Conservation (phyloP, 257 asterid species). For the Gentiana dahurica region DNA sequence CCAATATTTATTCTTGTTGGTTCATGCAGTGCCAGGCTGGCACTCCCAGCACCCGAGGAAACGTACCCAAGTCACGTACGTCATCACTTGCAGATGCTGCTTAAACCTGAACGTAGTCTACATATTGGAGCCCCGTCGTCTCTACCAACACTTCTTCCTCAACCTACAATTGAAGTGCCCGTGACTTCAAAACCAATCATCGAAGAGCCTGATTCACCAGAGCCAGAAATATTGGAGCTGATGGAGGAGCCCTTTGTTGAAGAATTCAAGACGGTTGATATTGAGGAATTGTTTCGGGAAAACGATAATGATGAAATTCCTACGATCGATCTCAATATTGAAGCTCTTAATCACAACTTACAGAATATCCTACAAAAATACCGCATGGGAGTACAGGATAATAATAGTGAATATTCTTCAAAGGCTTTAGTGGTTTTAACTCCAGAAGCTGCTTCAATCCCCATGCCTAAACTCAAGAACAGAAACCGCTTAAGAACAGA, state of each 20-base stretch:
- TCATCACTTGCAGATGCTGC: conserved; percentile 46
- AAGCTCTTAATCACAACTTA: conserved; percentile 69
- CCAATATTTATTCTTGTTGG: too few species aligned
- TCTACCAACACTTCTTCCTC: conserved; percentile 31
- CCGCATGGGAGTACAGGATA: background rate
- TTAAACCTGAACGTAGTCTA: conserved; percentile 35
- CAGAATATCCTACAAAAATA: conserved; percentile 46
- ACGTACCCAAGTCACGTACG: conserved; percentile 32
- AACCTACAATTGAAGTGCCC: conserved; percentile 71
- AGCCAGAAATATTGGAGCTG: conserved; percentile 33
- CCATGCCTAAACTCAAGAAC: conserved; percentile 80
- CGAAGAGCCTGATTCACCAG: conserved; percentile 76
- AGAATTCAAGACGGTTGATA: conserved; percentile 22
- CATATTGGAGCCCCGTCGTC: conserved; percentile 14
- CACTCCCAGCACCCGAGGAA: conserved; percentile 85
- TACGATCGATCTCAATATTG: conserved; percentile 69
- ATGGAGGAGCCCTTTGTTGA: conserved; percentile 9
- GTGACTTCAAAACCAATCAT: conserved; percentile 27
- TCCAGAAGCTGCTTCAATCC: conserved; percentile 82
- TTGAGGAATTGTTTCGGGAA: conserved; percentile 43
- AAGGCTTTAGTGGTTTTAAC: conserved; percentile 81
- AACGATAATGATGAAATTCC: conserved; percentile 73
- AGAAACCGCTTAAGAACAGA: conserved; percentile 89
- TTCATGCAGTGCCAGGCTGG: conserved; percentile 72
- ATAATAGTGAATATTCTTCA: conserved; percentile 51